phyloP scores from a whole-genome alignment of 2,329 filamentous ascomycete species.

The Sporothrix protearum region DNA sequence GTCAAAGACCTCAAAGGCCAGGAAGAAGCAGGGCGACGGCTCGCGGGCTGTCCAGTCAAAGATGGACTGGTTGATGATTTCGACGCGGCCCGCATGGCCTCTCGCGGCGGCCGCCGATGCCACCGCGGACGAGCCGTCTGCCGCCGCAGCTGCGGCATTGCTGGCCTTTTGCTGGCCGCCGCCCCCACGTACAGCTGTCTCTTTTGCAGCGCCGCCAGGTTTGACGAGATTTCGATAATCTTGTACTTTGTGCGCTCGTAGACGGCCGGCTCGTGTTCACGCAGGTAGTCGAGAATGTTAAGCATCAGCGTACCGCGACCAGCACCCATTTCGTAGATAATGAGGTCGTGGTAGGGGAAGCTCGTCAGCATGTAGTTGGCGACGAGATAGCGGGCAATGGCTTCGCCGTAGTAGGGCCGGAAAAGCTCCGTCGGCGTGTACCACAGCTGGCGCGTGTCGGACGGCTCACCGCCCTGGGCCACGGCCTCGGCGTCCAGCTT shows the following conservation, averaged over 20 bases:
- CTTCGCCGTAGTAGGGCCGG: slow-evolving; percentile 92
- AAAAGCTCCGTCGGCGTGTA: slow-evolving; percentile 98
- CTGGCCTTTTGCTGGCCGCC: not conserved
- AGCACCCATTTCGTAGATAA: slow-evolving; percentile 98
- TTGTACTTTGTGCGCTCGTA: slow-evolving; percentile 91
- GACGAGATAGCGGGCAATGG: slow-evolving; percentile 91
- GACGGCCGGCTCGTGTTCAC: slow-evolving; percentile 81
- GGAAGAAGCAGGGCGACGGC: slow-evolving; percentile 93
- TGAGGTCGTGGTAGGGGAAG: slow-evolving; percentile 93
- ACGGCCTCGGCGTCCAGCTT: slow-evolving; percentile 66
- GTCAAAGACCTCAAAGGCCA: slow-evolving; percentile 97
- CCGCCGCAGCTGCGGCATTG: slow-evolving; percentile 20
- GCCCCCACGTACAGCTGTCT: slow-evolving; percentile 51
- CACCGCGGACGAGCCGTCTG: slow-evolving; percentile 14
- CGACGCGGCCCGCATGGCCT: slow-evolving; percentile 79
- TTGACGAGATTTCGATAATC: slow-evolving; percentile 90
- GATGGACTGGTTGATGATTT: slow-evolving; percentile 91
- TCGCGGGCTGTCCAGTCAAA: slow-evolving; percentile 90
- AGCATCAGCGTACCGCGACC: slow-evolving; percentile 97
- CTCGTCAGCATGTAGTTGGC: slow-evolving; percentile 92
- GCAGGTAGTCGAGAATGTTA: slow-evolving; percentile 96
- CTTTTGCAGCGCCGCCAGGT: slow-evolving; percentile 73
- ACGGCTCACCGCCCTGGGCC: slow-evolving; percentile 54
- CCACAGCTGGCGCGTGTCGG: slow-evolving; percentile 85
- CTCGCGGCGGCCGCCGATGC: slow-evolving; percentile 47